These are phyloP conservation scores for Escovopsis sp. DNA, from an alignment of 2,329 filamentous ascomycete genomes.

Conservation along the genomic window DNA sequence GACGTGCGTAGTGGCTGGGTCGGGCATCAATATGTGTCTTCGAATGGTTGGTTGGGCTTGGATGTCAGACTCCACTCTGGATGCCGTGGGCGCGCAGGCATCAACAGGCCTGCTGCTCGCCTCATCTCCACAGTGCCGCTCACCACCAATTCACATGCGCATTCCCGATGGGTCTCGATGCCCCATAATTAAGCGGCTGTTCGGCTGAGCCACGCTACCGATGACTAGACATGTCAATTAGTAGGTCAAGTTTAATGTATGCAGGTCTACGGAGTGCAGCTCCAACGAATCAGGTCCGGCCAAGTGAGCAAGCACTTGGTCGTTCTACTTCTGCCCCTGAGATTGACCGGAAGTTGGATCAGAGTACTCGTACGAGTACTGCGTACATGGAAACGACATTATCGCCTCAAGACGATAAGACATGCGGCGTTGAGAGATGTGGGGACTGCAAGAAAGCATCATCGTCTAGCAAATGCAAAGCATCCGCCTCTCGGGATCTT, in stretches of 20 bases:
- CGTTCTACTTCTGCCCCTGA: background rate
- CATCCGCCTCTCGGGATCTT: no score
- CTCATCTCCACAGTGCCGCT: background rate
- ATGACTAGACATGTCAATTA: background rate
- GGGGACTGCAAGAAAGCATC: background rate
- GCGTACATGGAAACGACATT: background rate
- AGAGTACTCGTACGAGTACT: no score
- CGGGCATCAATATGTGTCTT: conserved; percentile 1
- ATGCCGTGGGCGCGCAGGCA: background rate
- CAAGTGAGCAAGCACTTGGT: background rate
- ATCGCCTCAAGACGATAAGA: background rate
- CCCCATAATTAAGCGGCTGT: background rate
- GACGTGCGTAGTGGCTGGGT: background rate
- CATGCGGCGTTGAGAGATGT: background rate
- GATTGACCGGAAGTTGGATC: no score
- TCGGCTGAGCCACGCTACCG: background rate
- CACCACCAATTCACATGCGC: background rate
- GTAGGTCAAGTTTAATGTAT: background rate
- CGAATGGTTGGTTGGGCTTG: background rate
- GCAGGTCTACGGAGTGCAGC: background rate
- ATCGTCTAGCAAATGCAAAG: no score
- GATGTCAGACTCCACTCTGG: background rate
- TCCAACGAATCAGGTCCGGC: background rate
- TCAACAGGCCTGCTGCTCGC: background rate
- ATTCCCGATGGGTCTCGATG: background rate